A percentile compares a stretch with the other conserved stretches of the same genome.
phyloP scores from a whole-genome alignment of 768 basidiomycete genomes.

The Leccinum subtestaceum region DNA sequence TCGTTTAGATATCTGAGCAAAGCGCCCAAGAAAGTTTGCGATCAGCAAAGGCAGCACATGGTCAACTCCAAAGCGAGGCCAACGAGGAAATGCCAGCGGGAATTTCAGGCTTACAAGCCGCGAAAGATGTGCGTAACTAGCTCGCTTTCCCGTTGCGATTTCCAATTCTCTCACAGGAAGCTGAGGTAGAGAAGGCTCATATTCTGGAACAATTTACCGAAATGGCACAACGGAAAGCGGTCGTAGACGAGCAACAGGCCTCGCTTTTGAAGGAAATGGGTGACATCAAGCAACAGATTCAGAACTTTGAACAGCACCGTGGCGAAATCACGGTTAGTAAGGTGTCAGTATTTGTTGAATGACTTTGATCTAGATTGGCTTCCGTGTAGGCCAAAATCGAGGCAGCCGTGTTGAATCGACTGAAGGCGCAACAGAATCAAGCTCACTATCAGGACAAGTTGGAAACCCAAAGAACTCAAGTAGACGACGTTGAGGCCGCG shows the following conservation, averaged over 20 bases:
- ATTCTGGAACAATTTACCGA: conserved; percentile 49
- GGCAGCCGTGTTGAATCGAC: conserved; percentile 45
- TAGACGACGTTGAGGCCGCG: conserved; percentile 44
- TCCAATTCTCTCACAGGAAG: conserved; percentile 41
- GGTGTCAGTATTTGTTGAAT: background rate
- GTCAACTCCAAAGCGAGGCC: conserved; percentile 52
- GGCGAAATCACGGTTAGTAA: conserved; percentile 43
- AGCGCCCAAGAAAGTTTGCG: conserved; percentile 24
- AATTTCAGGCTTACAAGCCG: conserved; percentile 53
- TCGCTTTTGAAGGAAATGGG: conserved; percentile 44
- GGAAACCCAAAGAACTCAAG: conserved; percentile 43
- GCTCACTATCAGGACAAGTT: conserved; percentile 53
- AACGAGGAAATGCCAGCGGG: conserved; percentile 69
- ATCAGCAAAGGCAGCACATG: conserved; percentile 36
- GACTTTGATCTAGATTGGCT: background rate
- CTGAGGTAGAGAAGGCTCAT: conserved; percentile 48
- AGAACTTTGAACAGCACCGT: conserved; percentile 47
- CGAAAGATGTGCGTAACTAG: conserved; percentile 45
- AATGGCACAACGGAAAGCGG: conserved; percentile 42
- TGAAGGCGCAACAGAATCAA: conserved; percentile 48
- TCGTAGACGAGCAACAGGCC: conserved; percentile 45
- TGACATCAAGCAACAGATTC: conserved; percentile 46
- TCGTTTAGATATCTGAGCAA: conserved; percentile 20
- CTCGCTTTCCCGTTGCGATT: background rate
- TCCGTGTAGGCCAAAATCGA: conserved; percentile 47